A percentile compares a stretch with the other conserved stretches of the same genome.
These are phyloP conservation scores for Euptelea pleiosperma DNA, from an alignment of 164 flowering plant genomes.

Conservation along the genomic window DNA sequence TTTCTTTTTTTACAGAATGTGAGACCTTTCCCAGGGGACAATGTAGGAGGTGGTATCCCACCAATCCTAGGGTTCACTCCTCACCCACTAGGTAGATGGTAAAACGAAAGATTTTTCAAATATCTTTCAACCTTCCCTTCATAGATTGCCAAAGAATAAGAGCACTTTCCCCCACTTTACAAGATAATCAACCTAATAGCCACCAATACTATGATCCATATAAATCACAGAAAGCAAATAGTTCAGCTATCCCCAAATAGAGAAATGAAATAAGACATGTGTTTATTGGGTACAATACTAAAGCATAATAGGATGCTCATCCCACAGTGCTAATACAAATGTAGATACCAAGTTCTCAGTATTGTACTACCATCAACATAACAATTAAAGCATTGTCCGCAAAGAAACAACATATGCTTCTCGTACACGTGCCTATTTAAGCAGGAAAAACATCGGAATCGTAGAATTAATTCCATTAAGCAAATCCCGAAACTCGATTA, in stretches of 20 bases:
- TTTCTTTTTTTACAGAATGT: no score
- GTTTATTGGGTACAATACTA: not conserved
- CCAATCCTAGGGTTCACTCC: no score
- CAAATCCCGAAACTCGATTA: not conserved
- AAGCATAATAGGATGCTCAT: not conserved
- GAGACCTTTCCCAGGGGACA: no score
- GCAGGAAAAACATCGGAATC: not conserved
- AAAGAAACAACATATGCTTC: not conserved
- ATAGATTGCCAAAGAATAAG: no score
- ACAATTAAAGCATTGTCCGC: not conserved
- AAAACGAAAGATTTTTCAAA: no score
- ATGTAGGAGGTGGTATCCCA: no score
- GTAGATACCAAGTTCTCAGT: not conserved
- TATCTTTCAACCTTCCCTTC: no score
- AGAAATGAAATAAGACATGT: not conserved
- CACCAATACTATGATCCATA: not conserved
- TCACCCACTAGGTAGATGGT: no score
- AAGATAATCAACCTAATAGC: no score
- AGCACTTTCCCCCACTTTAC: no score
- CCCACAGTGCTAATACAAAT: not conserved
- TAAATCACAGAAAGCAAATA: not conserved
- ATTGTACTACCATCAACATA: not conserved
- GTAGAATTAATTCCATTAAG: not conserved
- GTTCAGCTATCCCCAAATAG: not conserved
- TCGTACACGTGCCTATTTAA: not conserved